These are phyloP conservation scores for Aspergillus saccharolyticus DNA, from an alignment of 495 filamentous ascomycete genomes.

Conservation along the genomic window DNA sequence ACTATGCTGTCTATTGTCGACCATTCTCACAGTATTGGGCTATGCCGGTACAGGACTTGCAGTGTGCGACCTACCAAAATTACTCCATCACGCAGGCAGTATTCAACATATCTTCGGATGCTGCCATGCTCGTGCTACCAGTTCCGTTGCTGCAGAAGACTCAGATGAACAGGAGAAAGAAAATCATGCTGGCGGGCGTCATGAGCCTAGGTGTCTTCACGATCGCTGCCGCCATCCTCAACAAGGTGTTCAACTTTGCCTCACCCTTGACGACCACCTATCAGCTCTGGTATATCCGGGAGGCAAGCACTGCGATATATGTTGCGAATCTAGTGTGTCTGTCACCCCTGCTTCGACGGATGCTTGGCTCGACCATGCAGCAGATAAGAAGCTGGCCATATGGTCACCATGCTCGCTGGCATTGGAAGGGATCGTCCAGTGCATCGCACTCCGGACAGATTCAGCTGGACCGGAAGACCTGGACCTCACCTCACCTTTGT, in stretches of 20 bases:
- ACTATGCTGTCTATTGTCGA: constrained; percentile 59
- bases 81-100: constrained; percentile 63
- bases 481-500: constrained; percentile 22
- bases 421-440: constrained; percentile 13
- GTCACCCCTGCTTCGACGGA: constrained; percentile 53
- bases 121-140: constrained; percentile 56
- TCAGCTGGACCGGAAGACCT: constrained; percentile 7
- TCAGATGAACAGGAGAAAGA: constrained; percentile 46
- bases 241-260: constrained; percentile 63
- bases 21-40: constrained; percentile 60
- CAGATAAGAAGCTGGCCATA: constrained; percentile 29
- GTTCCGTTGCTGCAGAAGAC: constrained; percentile 54
- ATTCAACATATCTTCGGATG: constrained; percentile 62
- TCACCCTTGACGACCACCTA: constrained; percentile 45
- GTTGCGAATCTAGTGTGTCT: constrained; percentile 61
- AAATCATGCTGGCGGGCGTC: constrained; percentile 46
- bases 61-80: constrained; percentile 35
- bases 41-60: constrained; percentile 37
- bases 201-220: constrained; percentile 59
- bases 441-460: constrained; percentile 11
- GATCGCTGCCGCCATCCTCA: constrained; percentile 56
- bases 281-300: constrained; percentile 61
- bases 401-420: constrained; percentile 12
- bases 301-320: constrained; percentile 57
- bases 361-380: constrained; percentile 41